Base-by-base conservation (phyloP, 208 protist species). In the Crithidia bombi region DNA sequence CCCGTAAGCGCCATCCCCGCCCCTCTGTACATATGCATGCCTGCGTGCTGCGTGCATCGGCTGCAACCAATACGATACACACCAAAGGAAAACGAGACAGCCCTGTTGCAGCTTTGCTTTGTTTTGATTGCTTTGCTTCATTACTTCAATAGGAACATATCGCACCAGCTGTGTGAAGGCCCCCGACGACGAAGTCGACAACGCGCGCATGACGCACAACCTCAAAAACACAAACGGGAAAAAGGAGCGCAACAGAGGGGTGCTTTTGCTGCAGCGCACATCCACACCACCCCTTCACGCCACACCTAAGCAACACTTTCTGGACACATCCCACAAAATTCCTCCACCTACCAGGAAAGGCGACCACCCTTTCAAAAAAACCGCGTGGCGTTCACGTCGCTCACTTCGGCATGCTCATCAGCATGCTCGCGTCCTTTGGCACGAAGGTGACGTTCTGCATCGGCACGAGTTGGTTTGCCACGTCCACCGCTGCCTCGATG, bases 401-500 rank as follows among this genome's bases (percentile, higher is more conserved):
- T 69, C 51, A 71, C 68, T 35, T 38, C 26, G 76, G 28, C 76
- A 89, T 77, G 75, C 77, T 87, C 69, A 96, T 65, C 32, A 96
- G 75, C 86, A 92, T 89, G 66, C 85, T 90, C 10, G 56, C 63
- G 17, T 70, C 81, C 35, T 73, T 70, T 0, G 92, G 91, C n/a
- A 97, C 56, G 65, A 96, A 97, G 23, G 85, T 91, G 0, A 91
- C 86, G 74, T 97, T 97, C 28, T 41, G 51, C 82, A 93, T 85
- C 15, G 82, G 72, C 46, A 90, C 79, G 28, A 97, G 86, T 47
- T 94, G 78, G 19, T 85, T 85, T 7, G 98, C 95, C 38, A 99
- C 97, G 23, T 99, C 96, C 21, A 96, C 86, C 4, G 98, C 97
- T 0, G 97, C 97, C 81, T 99, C 97, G 59, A 99, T 98, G 49